Evolutionary conservation across 768 basidiomycete genomes (phyloP).

Genomic region (Heimioporus sp.): DNA sequence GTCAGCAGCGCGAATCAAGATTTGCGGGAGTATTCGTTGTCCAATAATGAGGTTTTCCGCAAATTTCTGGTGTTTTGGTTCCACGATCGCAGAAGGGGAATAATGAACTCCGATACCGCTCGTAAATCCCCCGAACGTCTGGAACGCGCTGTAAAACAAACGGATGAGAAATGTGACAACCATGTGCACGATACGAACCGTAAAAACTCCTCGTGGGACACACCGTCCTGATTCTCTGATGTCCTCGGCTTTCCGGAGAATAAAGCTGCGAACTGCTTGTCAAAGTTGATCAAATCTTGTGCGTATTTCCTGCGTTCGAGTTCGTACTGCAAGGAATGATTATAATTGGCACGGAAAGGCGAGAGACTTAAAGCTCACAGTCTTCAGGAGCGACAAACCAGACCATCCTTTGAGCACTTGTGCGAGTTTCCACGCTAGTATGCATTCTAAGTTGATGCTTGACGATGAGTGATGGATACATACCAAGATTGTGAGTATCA

Average conservation of each 20-base stretch:
- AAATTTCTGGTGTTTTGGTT: conserved; percentile 26
- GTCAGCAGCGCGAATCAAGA: conserved; percentile 37
- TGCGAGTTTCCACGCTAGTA: conserved; percentile 45
- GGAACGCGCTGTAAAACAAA: conserved; percentile 30
- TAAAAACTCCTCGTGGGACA: conserved; percentile 36
- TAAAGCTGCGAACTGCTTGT: conserved; percentile 60
- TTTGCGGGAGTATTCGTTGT: conserved; percentile 37
- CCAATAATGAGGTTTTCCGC: conserved; percentile 36
- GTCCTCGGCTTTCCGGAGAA: conserved; percentile 68
- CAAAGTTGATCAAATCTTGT: conserved; percentile 70
- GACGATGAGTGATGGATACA: not conserved
- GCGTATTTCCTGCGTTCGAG: conserved; percentile 66
- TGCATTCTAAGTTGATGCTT: conserved; percentile 47
- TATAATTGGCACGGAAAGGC: not conserved
- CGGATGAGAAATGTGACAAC: not conserved
- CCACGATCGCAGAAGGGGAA: conserved; percentile 34
- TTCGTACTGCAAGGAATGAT: conserved; percentile 53
- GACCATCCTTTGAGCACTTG: conserved; percentile 45
- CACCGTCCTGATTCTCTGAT: conserved; percentile 34
- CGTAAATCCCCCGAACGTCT: conserved; percentile 37
- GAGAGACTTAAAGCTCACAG: conserved; percentile 26
- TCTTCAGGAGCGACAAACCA: conserved; percentile 36
- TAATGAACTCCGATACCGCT: conserved; percentile 43
- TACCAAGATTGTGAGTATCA: conserved; percentile 69
- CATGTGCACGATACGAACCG: conserved; percentile 14